Evolutionary conservation across 306 rosid genomes (phyloP).

Genomic region (Neltuma alba): DNA sequence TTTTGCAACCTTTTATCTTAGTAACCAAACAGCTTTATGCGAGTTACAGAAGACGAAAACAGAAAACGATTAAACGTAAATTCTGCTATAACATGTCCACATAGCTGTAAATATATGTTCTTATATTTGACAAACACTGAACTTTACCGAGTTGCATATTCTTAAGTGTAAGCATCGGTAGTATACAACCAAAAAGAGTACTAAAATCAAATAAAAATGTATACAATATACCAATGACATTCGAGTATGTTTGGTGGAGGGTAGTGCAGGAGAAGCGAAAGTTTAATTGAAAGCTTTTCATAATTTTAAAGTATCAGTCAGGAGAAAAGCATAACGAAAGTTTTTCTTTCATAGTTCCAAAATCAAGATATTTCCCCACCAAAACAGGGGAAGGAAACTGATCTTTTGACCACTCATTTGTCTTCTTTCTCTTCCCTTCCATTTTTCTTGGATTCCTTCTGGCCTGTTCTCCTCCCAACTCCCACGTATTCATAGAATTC

Average conservation of each 20-base stretch:
- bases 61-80: not conserved
- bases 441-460: too few species aligned
- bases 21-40: not conserved
- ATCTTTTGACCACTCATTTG: too few species aligned
- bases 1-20: not conserved
- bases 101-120: not conserved
- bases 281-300: not conserved
- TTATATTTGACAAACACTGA: not conserved
- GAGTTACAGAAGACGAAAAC: not conserved
- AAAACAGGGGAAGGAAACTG: too few species aligned
- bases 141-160: not conserved
- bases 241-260: not conserved
- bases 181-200: not conserved
- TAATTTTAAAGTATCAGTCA: not conserved
- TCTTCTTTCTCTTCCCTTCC: too few species aligned
- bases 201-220: not conserved
- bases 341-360: not conserved
- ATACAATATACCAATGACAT: not conserved
- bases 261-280: not conserved
- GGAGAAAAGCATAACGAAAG: not conserved
- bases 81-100: not conserved
- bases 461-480: too few species aligned
- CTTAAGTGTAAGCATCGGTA: not conserved
- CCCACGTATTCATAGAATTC: too few species aligned
- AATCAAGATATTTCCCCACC: too few species aligned